Conservation (phyloP, 306 rosid species). For the Alnus glutinosa region DNA sequence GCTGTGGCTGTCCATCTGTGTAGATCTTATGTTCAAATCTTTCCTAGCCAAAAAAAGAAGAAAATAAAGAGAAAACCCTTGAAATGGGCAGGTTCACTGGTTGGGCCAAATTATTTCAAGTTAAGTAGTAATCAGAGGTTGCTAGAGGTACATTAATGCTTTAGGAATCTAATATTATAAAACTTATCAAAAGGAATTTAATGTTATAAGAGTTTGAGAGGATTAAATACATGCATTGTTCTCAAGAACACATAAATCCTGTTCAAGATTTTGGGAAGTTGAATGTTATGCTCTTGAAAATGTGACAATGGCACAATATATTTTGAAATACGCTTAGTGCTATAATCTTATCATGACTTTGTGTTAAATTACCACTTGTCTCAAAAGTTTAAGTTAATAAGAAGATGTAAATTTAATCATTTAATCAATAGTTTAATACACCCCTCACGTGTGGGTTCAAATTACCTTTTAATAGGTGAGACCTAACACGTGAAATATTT, state of each 20-base stretch:
- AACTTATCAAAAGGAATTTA: not conserved
- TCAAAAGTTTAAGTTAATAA: too few species aligned
- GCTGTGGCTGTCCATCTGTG: too few species aligned
- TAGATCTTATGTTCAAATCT: not conserved
- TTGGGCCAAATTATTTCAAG: not conserved
- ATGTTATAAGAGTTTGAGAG: not conserved
- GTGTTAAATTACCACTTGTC: too few species aligned
- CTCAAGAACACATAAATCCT: not conserved
- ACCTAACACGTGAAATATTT: too few species aligned
- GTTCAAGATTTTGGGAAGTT: constrained; percentile 2
- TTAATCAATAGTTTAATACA: too few species aligned
- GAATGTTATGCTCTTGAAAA: constrained; percentile 1
- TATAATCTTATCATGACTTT: not conserved
- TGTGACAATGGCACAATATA: not conserved
- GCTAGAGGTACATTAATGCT: not conserved
- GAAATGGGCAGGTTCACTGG: not conserved
- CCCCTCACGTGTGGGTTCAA: too few species aligned
- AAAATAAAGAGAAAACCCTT: not conserved
- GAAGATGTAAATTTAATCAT: too few species aligned
- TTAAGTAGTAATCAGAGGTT: not conserved
- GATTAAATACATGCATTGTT: constrained; percentile 1
- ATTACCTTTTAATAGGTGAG: too few species aligned
- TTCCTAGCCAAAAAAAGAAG: not conserved
- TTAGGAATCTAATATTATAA: not conserved
- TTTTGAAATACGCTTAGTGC: not conserved